phyloP scores from a whole-genome alignment of 2,329 filamentous ascomycete genomes.

The Penicillium verrucosum region DNA sequence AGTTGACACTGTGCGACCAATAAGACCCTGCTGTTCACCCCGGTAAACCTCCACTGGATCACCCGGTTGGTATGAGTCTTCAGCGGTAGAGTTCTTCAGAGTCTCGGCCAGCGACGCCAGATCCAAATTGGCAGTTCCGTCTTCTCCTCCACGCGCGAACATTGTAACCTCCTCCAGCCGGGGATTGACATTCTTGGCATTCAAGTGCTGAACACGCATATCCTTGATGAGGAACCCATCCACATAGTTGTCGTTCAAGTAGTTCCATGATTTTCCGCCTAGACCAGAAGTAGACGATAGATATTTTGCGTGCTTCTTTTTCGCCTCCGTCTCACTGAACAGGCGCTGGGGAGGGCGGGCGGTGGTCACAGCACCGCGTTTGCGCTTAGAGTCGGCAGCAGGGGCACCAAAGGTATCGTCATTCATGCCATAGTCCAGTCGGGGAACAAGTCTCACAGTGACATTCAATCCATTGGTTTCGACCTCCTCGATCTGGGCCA shows the following conservation, averaged over 20 bases:
- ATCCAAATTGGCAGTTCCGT: constrained; percentile 91
- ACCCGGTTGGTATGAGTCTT: constrained; percentile 82
- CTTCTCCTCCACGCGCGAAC: constrained; percentile 82
- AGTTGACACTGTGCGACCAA: constrained; percentile 80
- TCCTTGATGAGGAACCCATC: constrained; percentile 93
- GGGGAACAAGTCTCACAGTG: constrained; percentile 79
- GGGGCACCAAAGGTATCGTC: constrained; percentile 64
- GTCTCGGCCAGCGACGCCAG: constrained; percentile 86
- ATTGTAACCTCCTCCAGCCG: constrained; percentile 93
- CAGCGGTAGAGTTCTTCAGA: constrained; percentile 76
- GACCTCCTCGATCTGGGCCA: constrained; percentile 88
- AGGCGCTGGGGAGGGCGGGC: constrained; percentile 80
- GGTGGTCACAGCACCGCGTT: constrained; percentile 59
- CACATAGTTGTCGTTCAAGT: constrained; percentile 83
- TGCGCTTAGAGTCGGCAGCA: constrained; percentile 67
- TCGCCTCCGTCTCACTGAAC: constrained; percentile 89
- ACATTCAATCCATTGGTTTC: constrained; percentile 90
- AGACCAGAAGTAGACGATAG: constrained; percentile 53
- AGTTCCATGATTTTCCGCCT: constrained; percentile 70
- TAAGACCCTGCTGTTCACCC: constrained; percentile 88
- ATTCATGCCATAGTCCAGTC: constrained; percentile 85
- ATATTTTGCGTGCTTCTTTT: constrained; percentile 73
- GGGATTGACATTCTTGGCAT: constrained; percentile 87
- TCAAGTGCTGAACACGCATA: constrained; percentile 81
- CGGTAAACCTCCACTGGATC: constrained; percentile 96